Evolutionary conservation across 805 yeast genomes (phyloP), one percentile per base, ranked within the genome.

Genomic region (Candida verbasci): DNA sequence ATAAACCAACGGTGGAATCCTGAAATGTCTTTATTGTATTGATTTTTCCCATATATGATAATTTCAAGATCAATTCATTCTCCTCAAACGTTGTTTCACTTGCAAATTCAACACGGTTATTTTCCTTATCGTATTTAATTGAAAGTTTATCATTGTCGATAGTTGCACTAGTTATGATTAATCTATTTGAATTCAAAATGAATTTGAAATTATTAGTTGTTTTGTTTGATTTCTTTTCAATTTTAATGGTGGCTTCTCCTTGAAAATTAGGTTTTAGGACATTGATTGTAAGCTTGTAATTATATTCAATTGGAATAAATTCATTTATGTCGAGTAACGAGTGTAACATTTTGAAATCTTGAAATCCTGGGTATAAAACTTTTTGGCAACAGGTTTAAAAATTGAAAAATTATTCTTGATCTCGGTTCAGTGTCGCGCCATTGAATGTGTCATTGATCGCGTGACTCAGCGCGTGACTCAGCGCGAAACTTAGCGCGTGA

Each of bases 1-100:
- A 84, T 1, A 84, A 53, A 24, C 93, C 93, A 32, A 56, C 62
- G 0, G 89, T 82, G 31, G 49, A 51, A 44, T 82, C 87, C 24
- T 64, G 58, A 47, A 60, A 75, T 0, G 84, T 74, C 41, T 68
- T 62, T 34, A 76, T 70, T 11, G 65, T 52, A 38, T 69, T 69
- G 27, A 79, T 55, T 38, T 70, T 71, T 2, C 82, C 86, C 40
- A 76, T 48, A 41, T 70, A 81, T 9, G 52, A 49, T 23, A 78
- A 15, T 8, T 17, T 29, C 29, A 41, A 34, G 6, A 17, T 4
- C 11, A 16, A 4, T 6, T 3, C 9, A 6, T 12, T 12, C 4
- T 9, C 18, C 21, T 9, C 23, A 7, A 7, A 7, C 5, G 6
- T 5, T 9, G 6, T 4, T 18, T 6, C 16, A 18, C 14, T 11